Conservation (phyloP, 495 filamentous ascomycete genomes). For the Penicillium herquei region DNA sequence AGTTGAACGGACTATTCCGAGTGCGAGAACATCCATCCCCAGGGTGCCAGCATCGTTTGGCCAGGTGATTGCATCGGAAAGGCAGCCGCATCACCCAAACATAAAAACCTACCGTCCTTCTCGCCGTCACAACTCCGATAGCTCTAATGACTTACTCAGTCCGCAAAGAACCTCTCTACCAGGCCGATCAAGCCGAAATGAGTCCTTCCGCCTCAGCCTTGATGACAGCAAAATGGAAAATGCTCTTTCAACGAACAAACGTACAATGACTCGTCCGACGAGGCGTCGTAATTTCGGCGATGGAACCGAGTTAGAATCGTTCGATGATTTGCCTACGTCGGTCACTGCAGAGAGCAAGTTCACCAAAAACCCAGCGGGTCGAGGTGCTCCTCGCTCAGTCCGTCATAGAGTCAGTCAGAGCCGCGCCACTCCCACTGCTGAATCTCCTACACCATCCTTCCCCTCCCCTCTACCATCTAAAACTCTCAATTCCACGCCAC, state of each 20-base stretch:
- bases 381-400: constrained; percentile 64
- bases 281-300: constrained; percentile 81
- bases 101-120: constrained; percentile 67
- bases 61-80: constrained; percentile 69
- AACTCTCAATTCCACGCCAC: constrained; percentile 58
- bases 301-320: constrained; percentile 85
- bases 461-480: constrained; percentile 51
- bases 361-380: constrained; percentile 71
- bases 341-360: constrained; percentile 76
- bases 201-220: constrained; percentile 39
- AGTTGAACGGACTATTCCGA: constrained; percentile 56
- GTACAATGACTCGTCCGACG: constrained; percentile 70
- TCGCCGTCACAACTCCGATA: constrained; percentile 72
- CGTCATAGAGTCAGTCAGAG: constrained; percentile 62
- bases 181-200: constrained; percentile 45
- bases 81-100: constrained; percentile 75
- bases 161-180: constrained; percentile 51
- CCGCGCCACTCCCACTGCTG: constrained; percentile 35
- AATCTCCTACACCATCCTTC: constrained; percentile 56
- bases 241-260: constrained; percentile 50
- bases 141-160: constrained; percentile 48
- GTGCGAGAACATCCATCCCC: constrained; percentile 54
- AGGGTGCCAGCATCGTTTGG: constrained; percentile 73
- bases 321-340: constrained; percentile 94
- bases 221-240: constrained; percentile 48